A percentile compares a stretch with the other conserved stretches of the same genome.
Conservation (phyloP, 2,329 filamentous ascomycete genomes). For the Pyrenophora graminea region DNA sequence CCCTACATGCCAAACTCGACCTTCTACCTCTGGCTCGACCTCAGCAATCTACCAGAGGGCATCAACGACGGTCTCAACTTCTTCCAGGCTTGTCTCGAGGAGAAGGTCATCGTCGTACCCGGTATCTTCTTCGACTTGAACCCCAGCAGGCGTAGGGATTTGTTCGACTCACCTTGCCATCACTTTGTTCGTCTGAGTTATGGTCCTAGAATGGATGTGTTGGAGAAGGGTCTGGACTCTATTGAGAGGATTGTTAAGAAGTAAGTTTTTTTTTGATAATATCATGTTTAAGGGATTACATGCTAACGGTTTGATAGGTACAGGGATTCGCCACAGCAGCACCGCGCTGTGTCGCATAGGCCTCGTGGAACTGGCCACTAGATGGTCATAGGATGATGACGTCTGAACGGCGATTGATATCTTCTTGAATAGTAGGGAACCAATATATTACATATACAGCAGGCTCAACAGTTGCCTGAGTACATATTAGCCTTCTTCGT, state of each 20-base stretch:
- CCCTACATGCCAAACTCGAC: conserved; percentile 82
- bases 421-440: too few species aligned
- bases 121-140: conserved; percentile 99
- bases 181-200: conserved; percentile 51
- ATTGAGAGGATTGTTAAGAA: conserved; percentile 48
- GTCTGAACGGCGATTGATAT: too few species aligned
- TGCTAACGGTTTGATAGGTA: conserved; percentile 11
- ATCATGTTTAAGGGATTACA: neutral
- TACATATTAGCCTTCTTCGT: too few species aligned
- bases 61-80: conserved; percentile 96
- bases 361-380: conserved; percentile 13
- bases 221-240: conserved; percentile 47
- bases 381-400: too few species aligned
- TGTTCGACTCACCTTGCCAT: conserved; percentile 95
- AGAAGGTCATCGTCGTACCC: conserved; percentile 95
- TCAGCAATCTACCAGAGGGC: conserved; percentile 69
- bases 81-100: conserved; percentile 89
- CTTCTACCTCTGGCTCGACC: conserved; percentile 85
- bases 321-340: conserved; percentile 17
- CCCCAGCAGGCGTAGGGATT: conserved; percentile 81
- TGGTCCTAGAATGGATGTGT: conserved; percentile 47
- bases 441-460: neutral
- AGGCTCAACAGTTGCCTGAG: too few species aligned
- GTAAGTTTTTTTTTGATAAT: conserved; percentile 30
- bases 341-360: conserved; percentile 17